A percentile compares a stretch with the other conserved stretches of the same genome.
These are phyloP conservation scores for Claviceps lovelessii DNA, from an alignment of 2,329 filamentous ascomycete genomes.

Conservation along the genomic window DNA sequence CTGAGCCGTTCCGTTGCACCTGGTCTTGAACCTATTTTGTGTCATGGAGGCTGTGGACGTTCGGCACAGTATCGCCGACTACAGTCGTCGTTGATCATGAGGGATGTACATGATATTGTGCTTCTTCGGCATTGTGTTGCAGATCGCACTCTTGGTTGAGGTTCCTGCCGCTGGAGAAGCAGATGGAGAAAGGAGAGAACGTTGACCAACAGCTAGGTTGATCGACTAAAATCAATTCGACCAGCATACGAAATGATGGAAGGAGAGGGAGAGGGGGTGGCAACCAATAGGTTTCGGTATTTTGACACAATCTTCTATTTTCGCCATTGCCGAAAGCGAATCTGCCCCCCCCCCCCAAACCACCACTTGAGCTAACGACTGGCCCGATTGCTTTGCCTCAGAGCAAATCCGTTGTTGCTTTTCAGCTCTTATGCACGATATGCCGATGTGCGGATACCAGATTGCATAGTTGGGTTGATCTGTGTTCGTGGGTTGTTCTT, in stretches of 20 bases:
- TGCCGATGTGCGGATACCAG: too few relatives aligned
- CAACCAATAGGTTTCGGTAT: background rate
- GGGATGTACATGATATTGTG: too few relatives aligned
- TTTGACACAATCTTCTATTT: background rate
- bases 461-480: too few relatives aligned
- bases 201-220: background rate
- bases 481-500: background rate
- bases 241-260: background rate
- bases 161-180: too few relatives aligned
- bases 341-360: background rate
- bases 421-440: background rate
- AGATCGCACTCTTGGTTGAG: too few relatives aligned
- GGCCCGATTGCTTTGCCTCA: background rate
- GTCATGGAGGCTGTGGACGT: background rate
- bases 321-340: background rate
- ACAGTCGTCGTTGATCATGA: background rate
- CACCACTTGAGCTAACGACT: background rate
- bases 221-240: background rate
- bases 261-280: background rate
- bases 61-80: background rate
- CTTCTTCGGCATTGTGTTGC: too few relatives aligned
- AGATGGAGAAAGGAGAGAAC: too few relatives aligned
- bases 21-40: background rate
- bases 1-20: background rate
- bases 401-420: background rate